Evolutionary conservation across 2,329 filamentous ascomycete genomes (phyloP).

Genomic region (Aureobasidium sp.): DNA sequence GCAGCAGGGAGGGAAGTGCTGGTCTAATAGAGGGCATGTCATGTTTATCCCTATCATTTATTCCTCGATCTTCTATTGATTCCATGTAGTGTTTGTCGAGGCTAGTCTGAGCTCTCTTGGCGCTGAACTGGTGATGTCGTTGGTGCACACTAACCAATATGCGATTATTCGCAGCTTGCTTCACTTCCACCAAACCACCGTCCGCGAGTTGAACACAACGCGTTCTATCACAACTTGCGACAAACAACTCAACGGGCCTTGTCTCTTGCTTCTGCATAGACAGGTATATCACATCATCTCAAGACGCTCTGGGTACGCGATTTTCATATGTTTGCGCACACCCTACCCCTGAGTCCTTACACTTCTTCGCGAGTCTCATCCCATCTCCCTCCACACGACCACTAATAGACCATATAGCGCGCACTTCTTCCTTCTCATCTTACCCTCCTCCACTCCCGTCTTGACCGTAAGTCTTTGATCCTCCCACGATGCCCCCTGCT

Average conservation of each 20-base stretch:
- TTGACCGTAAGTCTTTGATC: too few species aligned
- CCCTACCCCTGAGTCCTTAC: not conserved
- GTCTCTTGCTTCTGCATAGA: too few species aligned
- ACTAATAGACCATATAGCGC: not conserved
- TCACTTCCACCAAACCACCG: not conserved
- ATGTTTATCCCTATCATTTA: not conserved
- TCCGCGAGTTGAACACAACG: not conserved
- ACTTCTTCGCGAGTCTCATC: not conserved
- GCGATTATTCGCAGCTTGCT: not conserved
- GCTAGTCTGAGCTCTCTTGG: not conserved
- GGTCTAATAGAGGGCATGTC: too few species aligned
- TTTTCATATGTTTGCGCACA: not conserved
- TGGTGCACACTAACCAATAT: not conserved
- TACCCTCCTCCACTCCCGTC: not conserved
- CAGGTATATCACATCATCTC: too few species aligned
- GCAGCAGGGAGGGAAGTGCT: too few species aligned
- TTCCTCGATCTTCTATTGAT: too few species aligned
- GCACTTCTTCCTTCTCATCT: not conserved
- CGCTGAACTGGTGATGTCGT: not conserved
- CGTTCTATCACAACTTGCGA: too few species aligned
- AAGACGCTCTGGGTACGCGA: not conserved
- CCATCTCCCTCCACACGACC: not conserved
- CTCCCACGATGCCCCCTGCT: too few species aligned
- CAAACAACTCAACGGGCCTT: too few species aligned
- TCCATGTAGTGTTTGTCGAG: not conserved